Base-by-base conservation (phyloP, 2,329 filamentous ascomycete species). In the Diplodia corticola region DNA sequence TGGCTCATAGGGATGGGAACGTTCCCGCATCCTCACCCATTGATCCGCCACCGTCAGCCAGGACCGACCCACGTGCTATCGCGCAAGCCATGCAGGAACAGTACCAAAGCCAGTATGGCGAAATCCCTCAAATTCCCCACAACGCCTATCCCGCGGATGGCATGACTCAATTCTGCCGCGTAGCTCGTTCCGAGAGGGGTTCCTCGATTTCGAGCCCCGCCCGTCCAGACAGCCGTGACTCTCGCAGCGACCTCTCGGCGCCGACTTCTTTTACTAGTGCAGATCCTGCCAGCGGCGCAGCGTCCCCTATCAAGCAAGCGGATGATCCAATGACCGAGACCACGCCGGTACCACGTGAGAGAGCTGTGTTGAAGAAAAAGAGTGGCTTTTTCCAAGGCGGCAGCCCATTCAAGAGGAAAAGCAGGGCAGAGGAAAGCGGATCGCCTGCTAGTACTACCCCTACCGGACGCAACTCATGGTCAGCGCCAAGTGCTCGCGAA, bases 141-240 rank as follows among this genome's bases (percentile, higher is more conserved):
- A 96, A 98, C 72, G 92, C 95, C 10, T 97, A 97, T 75, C 93
- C 94, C 0, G 87, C 90, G 77, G 94, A 98, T 75, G 94, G 93
- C 4, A 98, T 98, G 93, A 97, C 94, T 0, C 96, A 98, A 87
- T 90, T 97, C 69, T 98, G 94, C 78, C 88, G 93, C 67, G 89
- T 91, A 46, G 90, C 88, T 4, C 86, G 89, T 46, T 89, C 88
- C n/a, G 88, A 89, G 79, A 86, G 80, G 78, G 93, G 84, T 78
- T 89, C 89, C 5, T 40, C 60, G 28, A 84, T 85, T 24, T 88
- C 85, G 51, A 89, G 87, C 68, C 86, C 88, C 26, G 88, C 86
- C 59, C 86, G 93, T 53, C 92, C 93, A 54, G 90, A 90, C 15
- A 97, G 92, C 76, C 88, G 91, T 70, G 93, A 96, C 73, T 95